A percentile compares a stretch with the other conserved stretches of the same genome.
These are phyloP conservation scores for Madurella mycetomatis DNA, from an alignment of 2,329 filamentous ascomycete genomes.

Conservation along the genomic window DNA sequence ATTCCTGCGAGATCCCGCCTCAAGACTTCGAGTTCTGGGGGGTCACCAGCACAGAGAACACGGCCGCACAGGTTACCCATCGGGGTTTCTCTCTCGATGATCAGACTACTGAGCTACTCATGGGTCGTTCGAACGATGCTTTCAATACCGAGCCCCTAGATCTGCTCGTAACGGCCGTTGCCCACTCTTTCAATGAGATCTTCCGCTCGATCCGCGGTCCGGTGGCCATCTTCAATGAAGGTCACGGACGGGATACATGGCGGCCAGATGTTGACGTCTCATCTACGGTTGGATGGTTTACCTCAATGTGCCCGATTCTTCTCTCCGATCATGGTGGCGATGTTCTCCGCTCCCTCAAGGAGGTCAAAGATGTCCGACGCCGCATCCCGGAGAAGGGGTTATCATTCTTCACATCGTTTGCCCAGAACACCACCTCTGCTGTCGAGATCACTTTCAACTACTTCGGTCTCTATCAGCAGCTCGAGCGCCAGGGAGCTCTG, in stretches of 20 bases:
- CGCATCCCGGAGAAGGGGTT: slow-evolving; percentile 2
- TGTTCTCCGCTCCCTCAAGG: slow-evolving; percentile 2
- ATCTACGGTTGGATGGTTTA: slow-evolving; percentile 8
- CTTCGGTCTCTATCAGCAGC: slow-evolving; percentile 39
- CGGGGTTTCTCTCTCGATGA: no score
- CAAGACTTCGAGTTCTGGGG: slow-evolving; percentile 11
- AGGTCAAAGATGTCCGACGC: slow-evolving; percentile 3
- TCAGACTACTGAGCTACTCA: no score
- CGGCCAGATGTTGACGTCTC: neutral
- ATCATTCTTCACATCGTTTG: slow-evolving; percentile 4
- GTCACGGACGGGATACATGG: no score
- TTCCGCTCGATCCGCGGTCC: no score
- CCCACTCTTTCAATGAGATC: no score
- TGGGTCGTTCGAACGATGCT: no score
- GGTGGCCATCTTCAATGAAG: no score
- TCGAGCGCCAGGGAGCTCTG: slow-evolving; percentile 31
- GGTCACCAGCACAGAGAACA: slow-evolving; percentile 4
- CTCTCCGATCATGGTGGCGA: neutral
- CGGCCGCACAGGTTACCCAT: neutral
- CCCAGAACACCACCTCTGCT: slow-evolving; percentile 1
- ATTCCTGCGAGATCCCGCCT: neutral
- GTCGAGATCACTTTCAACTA: slow-evolving; percentile 48
- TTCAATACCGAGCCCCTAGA: no score
- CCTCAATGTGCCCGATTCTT: slow-evolving; percentile 2
- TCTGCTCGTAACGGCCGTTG: no score